Evolutionary conservation across 2,329 filamentous ascomycete genomes (phyloP).

Genomic region (Colletotrichum echinochloae): DNA sequence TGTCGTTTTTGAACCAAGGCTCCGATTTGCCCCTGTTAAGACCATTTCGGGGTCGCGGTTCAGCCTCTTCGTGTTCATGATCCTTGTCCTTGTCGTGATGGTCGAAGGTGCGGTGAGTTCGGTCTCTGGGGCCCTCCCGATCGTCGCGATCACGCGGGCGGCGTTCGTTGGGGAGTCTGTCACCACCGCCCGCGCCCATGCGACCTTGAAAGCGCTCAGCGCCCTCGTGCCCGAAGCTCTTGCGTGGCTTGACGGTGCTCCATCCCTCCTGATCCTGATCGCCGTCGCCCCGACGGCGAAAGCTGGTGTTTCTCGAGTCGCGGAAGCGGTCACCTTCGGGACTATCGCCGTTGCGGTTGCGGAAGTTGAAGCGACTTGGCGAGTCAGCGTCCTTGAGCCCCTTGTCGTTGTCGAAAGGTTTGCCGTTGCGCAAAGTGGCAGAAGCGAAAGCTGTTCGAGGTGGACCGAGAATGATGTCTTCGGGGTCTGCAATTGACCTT

Average conservation of each 20-base stretch:
- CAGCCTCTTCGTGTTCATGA: constrained; percentile 59
- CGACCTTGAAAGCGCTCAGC: constrained; percentile 77
- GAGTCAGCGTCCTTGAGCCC: constrained; percentile 62
- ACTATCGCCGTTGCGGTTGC: constrained; percentile 62
- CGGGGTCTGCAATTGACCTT: constrained; percentile 64
- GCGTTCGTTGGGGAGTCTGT: constrained; percentile 57
- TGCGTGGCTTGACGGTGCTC: constrained; percentile 79
- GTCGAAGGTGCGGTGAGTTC: constrained; percentile 63
- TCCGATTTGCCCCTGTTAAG: constrained; percentile 74
- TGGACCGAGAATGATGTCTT: constrained; percentile 88
- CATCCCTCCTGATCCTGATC: constrained; percentile 78
- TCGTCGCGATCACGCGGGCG: constrained; percentile 66
- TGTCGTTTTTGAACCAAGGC: constrained; percentile 79
- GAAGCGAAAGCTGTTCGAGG: constrained; percentile 87
- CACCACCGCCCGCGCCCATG: constrained; percentile 67
- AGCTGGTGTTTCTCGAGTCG: constrained; percentile 58
- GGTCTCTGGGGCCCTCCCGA: constrained; percentile 64
- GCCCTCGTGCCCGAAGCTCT: constrained; percentile 79
- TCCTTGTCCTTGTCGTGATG: constrained; percentile 66
- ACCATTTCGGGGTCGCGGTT: constrained; percentile 72
- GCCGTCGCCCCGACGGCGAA: constrained; percentile 65
- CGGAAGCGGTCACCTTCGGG: constrained; percentile 65
- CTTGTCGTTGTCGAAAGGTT: constrained; percentile 66
- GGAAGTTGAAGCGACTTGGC: constrained; percentile 71
- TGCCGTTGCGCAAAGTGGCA: constrained; percentile 65